These are phyloP conservation scores for Cytospora piceicola DNA, from an alignment of 2,329 filamentous ascomycete species.

Conservation along the genomic window DNA sequence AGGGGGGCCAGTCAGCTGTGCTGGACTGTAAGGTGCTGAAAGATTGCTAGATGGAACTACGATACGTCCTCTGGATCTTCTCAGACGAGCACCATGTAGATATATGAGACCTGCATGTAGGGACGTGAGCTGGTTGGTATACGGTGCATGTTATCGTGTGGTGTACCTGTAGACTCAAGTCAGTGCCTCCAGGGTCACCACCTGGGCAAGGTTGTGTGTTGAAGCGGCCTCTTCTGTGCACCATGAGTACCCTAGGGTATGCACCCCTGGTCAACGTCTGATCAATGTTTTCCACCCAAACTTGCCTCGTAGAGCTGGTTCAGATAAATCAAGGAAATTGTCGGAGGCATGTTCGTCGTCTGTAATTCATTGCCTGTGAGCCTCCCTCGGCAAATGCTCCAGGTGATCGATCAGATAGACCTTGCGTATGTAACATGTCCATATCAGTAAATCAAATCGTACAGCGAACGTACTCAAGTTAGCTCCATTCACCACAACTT, in stretches of 20 bases:
- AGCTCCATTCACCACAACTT: no score
- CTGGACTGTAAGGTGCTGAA: constrained; percentile 56
- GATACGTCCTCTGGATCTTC: neutral
- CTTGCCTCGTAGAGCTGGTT: no score
- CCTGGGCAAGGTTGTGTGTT: neutral
- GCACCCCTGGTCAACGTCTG: neutral
- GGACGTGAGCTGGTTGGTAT: neutral
- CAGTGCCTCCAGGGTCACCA: no score
- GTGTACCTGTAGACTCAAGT: neutral
- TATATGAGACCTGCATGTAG: neutral
- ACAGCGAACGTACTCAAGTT: no score
- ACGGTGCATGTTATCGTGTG: neutral
- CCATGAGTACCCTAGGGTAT: neutral
- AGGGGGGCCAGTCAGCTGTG: constrained; percentile 56
- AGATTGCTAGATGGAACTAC: constrained; percentile 44
- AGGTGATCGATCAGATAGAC: no score
- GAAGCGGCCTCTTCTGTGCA: neutral
- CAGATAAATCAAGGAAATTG: no score
- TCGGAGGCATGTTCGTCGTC: no score
- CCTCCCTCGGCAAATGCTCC: no score
- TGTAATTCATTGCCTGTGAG: no score
- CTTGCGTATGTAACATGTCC: no score
- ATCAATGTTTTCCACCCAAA: neutral
- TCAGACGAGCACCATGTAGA: neutral
- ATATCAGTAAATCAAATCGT: no score